phyloP scores from a whole-genome alignment of 192 early-diverging fungal genomes.

The Geosiphon pyriformis region DNA sequence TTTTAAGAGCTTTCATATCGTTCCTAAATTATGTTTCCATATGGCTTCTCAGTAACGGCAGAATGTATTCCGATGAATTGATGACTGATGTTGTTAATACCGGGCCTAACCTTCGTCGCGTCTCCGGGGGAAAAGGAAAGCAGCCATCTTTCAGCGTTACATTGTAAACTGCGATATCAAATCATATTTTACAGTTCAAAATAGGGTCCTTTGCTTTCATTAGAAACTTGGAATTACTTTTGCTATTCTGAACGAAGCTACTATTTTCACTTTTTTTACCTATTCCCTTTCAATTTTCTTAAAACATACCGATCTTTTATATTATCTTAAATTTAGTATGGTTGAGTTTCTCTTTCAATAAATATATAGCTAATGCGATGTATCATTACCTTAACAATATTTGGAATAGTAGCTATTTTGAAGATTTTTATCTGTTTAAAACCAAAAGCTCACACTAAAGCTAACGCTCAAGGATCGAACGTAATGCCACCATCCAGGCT shows the following conservation, averaged over 20 bases:
- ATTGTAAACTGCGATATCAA: no score
- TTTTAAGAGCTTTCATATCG: no score
- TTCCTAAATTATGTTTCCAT: no score
- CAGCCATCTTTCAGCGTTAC: constrained; percentile 7
- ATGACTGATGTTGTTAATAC: constrained; percentile 7
- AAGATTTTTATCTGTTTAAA: constrained; percentile 36
- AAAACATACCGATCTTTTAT: no score
- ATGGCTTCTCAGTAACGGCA: constrained; percentile 26
- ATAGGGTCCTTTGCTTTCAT: no score
- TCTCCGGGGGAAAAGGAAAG: constrained; percentile 13
- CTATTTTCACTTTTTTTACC: no score
- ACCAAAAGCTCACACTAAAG: constrained; percentile 89
- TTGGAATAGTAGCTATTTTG: not conserved
- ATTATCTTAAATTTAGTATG: no score
- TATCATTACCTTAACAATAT: not conserved
- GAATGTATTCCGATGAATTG: constrained; percentile 32
- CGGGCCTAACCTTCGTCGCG: not conserved
- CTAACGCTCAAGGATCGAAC: constrained; percentile 69
- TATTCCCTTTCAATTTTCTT: not conserved
- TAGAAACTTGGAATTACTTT: no score
- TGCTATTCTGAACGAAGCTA: no score
- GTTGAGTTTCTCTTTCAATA: no score
- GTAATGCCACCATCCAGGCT: constrained; percentile 89
- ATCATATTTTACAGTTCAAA: no score
- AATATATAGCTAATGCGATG: no score